These are phyloP conservation scores for Boletales sp. DNA, from an alignment of 768 basidiomycete species.

Conservation along the genomic window DNA sequence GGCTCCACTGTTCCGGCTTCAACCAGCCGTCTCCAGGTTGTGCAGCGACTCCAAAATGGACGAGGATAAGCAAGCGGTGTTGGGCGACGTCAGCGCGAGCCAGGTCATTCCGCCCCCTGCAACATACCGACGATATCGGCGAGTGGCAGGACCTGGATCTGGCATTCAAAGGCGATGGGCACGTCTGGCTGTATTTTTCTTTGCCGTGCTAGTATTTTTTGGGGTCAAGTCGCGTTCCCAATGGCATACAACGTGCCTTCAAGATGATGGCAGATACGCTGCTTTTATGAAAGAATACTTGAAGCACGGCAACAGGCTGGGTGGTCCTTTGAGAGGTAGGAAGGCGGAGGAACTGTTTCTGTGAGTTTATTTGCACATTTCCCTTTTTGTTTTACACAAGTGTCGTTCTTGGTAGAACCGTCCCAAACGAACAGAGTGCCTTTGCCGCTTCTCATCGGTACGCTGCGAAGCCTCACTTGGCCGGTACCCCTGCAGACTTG, in stretches of 20 bases:
- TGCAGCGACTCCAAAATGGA: slow-evolving; percentile 11
- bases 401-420: slow-evolving; percentile 33
- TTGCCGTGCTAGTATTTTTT: slow-evolving; percentile 14
- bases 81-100: neutral
- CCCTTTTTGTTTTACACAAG: neutral
- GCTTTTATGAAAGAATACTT: slow-evolving; percentile 16
- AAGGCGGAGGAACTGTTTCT: slow-evolving; percentile 44
- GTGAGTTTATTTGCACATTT: slow-evolving; percentile 26
- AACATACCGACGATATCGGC: slow-evolving; percentile 4
- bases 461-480: slow-evolving; percentile 55
- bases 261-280: slow-evolving; percentile 13
- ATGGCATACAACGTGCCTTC: neutral
- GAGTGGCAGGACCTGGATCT: neutral
- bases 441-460: slow-evolving; percentile 49
- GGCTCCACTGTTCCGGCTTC: too few species aligned
- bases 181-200: slow-evolving; percentile 4
- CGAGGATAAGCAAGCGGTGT: slow-evolving; percentile 9
- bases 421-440: slow-evolving; percentile 50
- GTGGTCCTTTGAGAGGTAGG: slow-evolving; percentile 28
- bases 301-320: slow-evolving; percentile 11
- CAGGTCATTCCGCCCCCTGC: slow-evolving; percentile 19
- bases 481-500: slow-evolving; percentile 54
- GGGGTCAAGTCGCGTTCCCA: slow-evolving; percentile 6
- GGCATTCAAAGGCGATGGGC: slow-evolving; percentile 13
- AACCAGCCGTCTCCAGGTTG: too few species aligned